Evolutionary conservation across 495 filamentous ascomycete species (phyloP).

Genomic region (Penicillium angulare): DNA sequence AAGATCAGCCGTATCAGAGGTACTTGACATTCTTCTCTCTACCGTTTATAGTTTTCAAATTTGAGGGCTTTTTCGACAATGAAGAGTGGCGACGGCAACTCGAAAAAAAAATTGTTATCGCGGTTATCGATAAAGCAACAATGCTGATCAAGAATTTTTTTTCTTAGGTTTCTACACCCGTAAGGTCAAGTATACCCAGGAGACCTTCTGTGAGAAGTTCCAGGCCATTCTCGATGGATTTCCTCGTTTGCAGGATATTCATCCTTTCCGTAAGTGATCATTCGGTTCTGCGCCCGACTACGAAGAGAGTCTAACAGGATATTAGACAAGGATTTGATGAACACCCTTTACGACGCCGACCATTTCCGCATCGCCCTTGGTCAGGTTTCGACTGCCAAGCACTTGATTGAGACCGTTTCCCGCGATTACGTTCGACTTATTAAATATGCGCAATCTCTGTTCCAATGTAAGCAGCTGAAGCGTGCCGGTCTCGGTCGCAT

Average conservation of each 20-base stretch:
- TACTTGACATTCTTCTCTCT: slow-evolving; percentile 23
- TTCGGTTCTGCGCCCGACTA: not conserved
- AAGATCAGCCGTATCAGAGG: slow-evolving; percentile 93
- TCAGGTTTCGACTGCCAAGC: slow-evolving; percentile 92
- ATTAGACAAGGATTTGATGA: slow-evolving; percentile 73
- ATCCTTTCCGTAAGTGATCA: slow-evolving; percentile 82
- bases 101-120: slow-evolving; percentile 24
- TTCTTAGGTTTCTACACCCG: slow-evolving; percentile 82
- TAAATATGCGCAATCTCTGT: slow-evolving; percentile 94
- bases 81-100: slow-evolving; percentile 3
- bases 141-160: slow-evolving; percentile 29
- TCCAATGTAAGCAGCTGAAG: slow-evolving; percentile 95
- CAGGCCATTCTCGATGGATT: slow-evolving; percentile 87
- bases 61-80: not conserved
- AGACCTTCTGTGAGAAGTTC: slow-evolving; percentile 94
- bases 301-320: slow-evolving; percentile 22
- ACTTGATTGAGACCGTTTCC: slow-evolving; percentile 91
- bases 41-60: not conserved
- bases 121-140: slow-evolving; percentile 25
- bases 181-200: slow-evolving; percentile 98
- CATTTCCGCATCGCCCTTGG: slow-evolving; percentile 97
- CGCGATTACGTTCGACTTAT: slow-evolving; percentile 91
- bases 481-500: slow-evolving; percentile 86
- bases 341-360: slow-evolving; percentile 92
- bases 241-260: slow-evolving; percentile 89